Percentiles rank a stretch among this genome's conserved stretches.
Evolutionary conservation across 2,329 filamentous ascomycete species (phyloP).

Genomic region (Trichophyton verrucosum): DNA sequence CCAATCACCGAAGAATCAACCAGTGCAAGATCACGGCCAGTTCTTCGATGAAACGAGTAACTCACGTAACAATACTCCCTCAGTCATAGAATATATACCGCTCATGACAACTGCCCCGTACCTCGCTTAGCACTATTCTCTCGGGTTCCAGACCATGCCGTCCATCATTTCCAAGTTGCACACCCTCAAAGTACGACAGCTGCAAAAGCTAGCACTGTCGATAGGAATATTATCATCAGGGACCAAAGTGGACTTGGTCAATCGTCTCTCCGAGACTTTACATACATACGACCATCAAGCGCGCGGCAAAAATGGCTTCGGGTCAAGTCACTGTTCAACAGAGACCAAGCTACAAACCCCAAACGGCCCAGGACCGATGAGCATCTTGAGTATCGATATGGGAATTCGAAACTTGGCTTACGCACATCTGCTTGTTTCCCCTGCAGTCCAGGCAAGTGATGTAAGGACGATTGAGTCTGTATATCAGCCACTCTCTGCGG

Average conservation of each 20-base stretch:
- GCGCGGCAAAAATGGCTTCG: slow-evolving; percentile 5
- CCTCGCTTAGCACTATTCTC: background rate
- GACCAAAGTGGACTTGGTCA: slow-evolving; percentile 44
- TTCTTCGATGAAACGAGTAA: too few relatives aligned
- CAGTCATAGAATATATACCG: background rate
- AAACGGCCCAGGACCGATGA: slow-evolving; percentile 20
- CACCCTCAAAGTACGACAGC: slow-evolving; percentile 39
- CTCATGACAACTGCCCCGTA: background rate
- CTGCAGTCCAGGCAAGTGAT: background rate
- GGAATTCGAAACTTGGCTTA: slow-evolving; percentile 71
- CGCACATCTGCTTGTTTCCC: slow-evolving; percentile 44
- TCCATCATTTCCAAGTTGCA: slow-evolving; percentile 22
- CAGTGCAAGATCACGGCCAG: too few relatives aligned
- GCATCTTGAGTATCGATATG: slow-evolving; percentile 70
- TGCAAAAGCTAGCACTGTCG: slow-evolving; percentile 48
- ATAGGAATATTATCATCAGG: slow-evolving; percentile 50
- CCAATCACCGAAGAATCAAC: too few relatives aligned
- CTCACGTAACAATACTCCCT: background rate
- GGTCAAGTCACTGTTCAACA: background rate
- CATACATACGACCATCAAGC: background rate
- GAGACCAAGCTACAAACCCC: background rate
- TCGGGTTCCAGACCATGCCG: background rate
- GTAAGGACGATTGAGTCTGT: background rate
- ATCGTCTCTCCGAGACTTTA: slow-evolving; percentile 34
- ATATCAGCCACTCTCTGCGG: background rate